These are phyloP conservation scores for Sugiyamaella qingdaonensis DNA, from an alignment of 805 yeast genomes.

Conservation along the genomic window DNA sequence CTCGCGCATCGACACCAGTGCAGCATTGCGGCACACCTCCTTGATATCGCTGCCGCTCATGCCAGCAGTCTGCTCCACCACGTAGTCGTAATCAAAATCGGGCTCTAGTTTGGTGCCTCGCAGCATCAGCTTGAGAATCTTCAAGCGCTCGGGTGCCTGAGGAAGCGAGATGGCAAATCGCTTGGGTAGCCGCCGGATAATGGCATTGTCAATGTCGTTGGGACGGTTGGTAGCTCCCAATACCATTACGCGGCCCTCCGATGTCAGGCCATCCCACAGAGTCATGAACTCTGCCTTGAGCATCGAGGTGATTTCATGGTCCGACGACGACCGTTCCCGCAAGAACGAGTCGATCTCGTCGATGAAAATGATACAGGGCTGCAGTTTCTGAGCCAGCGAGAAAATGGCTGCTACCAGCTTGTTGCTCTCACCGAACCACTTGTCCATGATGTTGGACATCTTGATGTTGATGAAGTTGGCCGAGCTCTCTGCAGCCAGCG, in stretches of 20 bases:
- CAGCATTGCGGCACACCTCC: constrained; percentile 91
- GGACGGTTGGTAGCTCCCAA: constrained; percentile 95
- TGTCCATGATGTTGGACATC: constrained; percentile 93
- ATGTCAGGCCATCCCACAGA: constrained; percentile 88
- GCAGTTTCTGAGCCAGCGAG: constrained; percentile 80
- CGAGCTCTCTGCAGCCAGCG: constrained; percentile 84
- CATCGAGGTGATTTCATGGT: constrained; percentile 94
- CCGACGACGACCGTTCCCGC: constrained; percentile 75
- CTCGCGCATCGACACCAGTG: constrained; percentile 82
- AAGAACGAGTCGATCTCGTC: constrained; percentile 95
- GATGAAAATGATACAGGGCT: constrained; percentile 91
- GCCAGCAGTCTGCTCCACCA: constrained; percentile 66
- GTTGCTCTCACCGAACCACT: constrained; percentile 96
- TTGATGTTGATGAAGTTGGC: constrained; percentile 88
- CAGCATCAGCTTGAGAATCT: constrained; percentile 67
- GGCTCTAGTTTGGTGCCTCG: constrained; percentile 59
- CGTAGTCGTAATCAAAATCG: constrained; percentile 53
- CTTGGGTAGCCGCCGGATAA: constrained; percentile 89
- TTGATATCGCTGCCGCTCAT: constrained; percentile 87
- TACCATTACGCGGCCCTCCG: constrained; percentile 74
- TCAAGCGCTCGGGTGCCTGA: constrained; percentile 55
- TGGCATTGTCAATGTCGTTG: constrained; percentile 86
- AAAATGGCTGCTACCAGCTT: constrained; percentile 91
- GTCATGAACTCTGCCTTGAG: constrained; percentile 97
- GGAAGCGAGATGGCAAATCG: constrained; percentile 79